phyloP scores from a whole-genome alignment of 148 eudicot species.

The Cornus florida region DNA sequence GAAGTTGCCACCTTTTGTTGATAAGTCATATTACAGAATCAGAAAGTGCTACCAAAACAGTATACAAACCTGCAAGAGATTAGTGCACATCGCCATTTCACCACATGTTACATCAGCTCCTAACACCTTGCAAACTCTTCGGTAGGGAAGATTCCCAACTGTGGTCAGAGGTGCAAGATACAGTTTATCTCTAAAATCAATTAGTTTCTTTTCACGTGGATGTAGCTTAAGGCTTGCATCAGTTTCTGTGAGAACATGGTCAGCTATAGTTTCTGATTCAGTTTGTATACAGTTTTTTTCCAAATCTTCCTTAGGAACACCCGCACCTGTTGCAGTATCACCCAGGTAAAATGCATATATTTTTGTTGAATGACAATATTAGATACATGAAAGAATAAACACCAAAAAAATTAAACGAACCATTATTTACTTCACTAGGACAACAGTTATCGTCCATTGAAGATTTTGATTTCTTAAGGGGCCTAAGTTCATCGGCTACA shows the following conservation, averaged over 20 bases:
- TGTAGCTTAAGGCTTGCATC: conserved; percentile 70
- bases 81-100: conserved; percentile 99
- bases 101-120: conserved; percentile 99
- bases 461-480: conserved; percentile 68
- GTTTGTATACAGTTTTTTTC: conserved; percentile 31
- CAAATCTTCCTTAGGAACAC: conserved; percentile 27
- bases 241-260: conserved; percentile 43
- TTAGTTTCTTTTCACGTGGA: conserved; percentile 81
- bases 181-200: conserved; percentile 83
- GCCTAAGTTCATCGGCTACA: conserved; percentile 55
- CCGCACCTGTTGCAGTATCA: conserved; percentile 29
- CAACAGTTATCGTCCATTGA: conserved; percentile 33
- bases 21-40: not conserved
- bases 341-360: not conserved
- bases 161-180: conserved; percentile 99
- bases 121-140: conserved; percentile 87
- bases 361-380: not conserved
- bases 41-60: conserved; percentile 7
- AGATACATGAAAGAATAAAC: not conserved
- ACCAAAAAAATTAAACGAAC: conserved; percentile 29
- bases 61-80: conserved; percentile 81
- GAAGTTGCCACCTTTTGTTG: not conserved
- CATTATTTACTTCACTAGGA: conserved; percentile 33
- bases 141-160: conserved; percentile 94
- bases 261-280: conserved; percentile 24